Percentiles rank a stretch among this genome's conserved stretches.
Conservation (phyloP, 2,329 filamentous ascomycete genomes). For the Nigrospora oryzae region DNA sequence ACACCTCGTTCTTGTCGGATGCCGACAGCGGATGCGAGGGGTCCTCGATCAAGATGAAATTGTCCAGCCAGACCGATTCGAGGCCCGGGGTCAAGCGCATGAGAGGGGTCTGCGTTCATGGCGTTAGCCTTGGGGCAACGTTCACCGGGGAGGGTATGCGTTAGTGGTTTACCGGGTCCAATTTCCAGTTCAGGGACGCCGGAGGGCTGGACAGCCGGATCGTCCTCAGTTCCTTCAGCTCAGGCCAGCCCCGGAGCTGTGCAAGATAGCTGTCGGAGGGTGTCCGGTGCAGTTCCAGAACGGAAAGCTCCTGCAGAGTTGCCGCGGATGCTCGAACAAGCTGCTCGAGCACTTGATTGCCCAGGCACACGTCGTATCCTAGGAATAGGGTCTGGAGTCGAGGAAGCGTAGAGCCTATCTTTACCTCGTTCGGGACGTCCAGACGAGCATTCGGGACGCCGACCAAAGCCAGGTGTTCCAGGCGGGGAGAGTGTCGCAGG, state of each 20-base stretch:
- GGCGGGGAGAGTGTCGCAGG: too few relatives aligned
- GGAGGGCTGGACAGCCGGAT: neutral
- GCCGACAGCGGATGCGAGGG: too few relatives aligned
- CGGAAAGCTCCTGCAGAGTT: slow-evolving; percentile 13
- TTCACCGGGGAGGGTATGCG: too few relatives aligned
- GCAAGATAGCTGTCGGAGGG: neutral
- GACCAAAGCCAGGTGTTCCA: too few relatives aligned
- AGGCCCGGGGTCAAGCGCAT: slow-evolving; percentile 13
- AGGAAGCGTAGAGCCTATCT: neutral
- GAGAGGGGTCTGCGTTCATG: neutral
- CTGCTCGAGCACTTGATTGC: slow-evolving; percentile 1
- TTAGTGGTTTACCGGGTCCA: slow-evolving; percentile 10
- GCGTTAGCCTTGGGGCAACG: neutral
- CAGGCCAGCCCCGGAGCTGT: slow-evolving; percentile 3
- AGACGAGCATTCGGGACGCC: too few relatives aligned
- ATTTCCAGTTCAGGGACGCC: neutral
- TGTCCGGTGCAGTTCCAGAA: slow-evolving; percentile 6
- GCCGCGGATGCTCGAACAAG: slow-evolving; percentile 8
- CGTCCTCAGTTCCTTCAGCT: slow-evolving; percentile 2
- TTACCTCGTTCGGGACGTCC: too few relatives aligned
- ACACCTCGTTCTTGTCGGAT: too few relatives aligned
- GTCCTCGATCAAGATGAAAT: neutral
- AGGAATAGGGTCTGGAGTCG: slow-evolving; percentile 10
- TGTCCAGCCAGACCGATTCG: slow-evolving; percentile 14
- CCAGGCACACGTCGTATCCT: slow-evolving; percentile 5